Evolutionary conservation across 139 green algal species (phyloP).

Genomic region (Closterium sp.): DNA sequence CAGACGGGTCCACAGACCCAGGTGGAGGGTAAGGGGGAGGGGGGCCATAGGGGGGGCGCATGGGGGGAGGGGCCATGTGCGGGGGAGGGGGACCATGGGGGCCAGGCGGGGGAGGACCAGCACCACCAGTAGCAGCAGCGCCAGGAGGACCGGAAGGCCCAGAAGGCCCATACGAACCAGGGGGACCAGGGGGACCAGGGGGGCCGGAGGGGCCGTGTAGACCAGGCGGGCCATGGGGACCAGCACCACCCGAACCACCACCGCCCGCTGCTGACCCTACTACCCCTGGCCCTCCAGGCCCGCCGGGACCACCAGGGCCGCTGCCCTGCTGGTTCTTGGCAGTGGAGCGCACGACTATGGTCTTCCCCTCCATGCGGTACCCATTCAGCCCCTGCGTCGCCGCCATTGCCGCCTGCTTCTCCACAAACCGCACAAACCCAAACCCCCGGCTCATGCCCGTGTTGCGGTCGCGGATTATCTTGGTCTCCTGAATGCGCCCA

Average conservation of each 20-base stretch:
- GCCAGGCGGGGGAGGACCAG: neutral
- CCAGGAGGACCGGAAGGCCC: neutral
- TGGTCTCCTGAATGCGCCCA: conserved; percentile 39
- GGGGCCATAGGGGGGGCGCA: neutral
- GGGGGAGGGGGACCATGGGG: neutral
- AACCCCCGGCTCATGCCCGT: conserved; percentile 50
- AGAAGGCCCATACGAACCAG: neutral
- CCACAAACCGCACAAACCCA: conserved; percentile 53
- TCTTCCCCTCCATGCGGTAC: conserved; percentile 50
- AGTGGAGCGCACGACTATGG: conserved; percentile 58
- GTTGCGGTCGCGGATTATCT: conserved; percentile 47
- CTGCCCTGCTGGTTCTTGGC: neutral
- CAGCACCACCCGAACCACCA: neutral
- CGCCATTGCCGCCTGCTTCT: conserved; percentile 11
- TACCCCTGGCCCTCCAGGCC: neutral
- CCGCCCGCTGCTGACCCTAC: neutral
- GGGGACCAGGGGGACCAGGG: neutral
- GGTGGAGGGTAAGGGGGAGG: conserved; percentile 3
- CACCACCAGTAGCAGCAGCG: neutral
- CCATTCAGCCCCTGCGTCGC: conserved; percentile 48
- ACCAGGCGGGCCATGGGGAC: neutral
- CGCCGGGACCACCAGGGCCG: conserved; percentile 13
- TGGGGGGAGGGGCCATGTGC: neutral
- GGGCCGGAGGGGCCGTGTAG: no score
- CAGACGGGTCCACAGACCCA: neutral